Evolutionary conservation across 306 rosid species (phyloP), one percentile per base, ranked within the genome.

Genomic region (Rosa lucieae): DNA sequence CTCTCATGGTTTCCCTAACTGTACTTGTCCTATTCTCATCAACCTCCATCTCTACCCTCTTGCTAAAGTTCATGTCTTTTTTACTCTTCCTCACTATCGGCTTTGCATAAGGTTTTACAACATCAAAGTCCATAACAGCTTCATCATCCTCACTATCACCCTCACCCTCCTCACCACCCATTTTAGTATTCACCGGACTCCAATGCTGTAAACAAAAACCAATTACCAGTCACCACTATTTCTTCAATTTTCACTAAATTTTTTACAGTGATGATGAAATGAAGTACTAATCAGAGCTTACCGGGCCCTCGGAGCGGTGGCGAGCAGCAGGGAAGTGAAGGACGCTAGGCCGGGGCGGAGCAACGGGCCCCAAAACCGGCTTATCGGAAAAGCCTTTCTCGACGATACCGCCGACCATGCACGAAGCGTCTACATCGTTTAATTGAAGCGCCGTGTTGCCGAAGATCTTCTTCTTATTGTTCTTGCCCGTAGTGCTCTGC

Each of bases 321-420:
- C 98, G 97, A 40, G 99, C 99, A 35, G 90, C 90, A 0, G 99
- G 99, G 65, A 95, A 95, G 48, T 97, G 97, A 71, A 93, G 83
- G 62, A 89, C 82, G 3, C 93, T 79, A 61, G 97, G 93, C 47
- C 83, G 82, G 18, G 97, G 97, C 14, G 88, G 89, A 39, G 88
- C 80, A 71, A 53, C 63, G 66, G 84, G 73, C 26, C 77, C 67
- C 43, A 71, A 46, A 6, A 71, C 71, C 11, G 76, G 81, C 15
- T 32, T 72, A 59, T 84, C 90, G 7, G 89, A 86, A 67, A 90
- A 62, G 71, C 97, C 97, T 88, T 95, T 95, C 87, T 95, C 99
- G 0, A 95, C 88, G 23, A 92, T 88, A 47, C 94, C 72, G 80
- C 99, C 98, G 59, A 92, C 76, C 78, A 95, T 77, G 66, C 71